phyloP scores from a whole-genome alignment of 768 basidiomycete genomes.

The Candolleomyces eurysporus region DNA sequence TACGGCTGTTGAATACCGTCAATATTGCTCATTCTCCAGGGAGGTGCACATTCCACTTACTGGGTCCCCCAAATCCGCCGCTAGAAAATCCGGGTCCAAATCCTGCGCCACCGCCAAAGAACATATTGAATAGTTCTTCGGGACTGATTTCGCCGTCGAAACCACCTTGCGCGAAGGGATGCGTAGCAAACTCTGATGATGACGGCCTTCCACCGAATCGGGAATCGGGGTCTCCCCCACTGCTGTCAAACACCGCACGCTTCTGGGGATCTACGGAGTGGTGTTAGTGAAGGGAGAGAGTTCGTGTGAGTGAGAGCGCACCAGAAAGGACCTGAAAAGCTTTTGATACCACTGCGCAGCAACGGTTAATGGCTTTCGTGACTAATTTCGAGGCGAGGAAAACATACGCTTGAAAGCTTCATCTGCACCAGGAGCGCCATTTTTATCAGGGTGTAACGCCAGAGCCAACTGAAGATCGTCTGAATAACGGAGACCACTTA shows the following conservation, averaged over 20 bases:
- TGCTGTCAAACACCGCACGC: slow-evolving; percentile 80
- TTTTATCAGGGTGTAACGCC: slow-evolving; percentile 89
- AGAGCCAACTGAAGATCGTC: slow-evolving; percentile 64
- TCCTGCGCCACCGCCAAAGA: slow-evolving; percentile 79
- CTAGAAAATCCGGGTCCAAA: slow-evolving; percentile 45
- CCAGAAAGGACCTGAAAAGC: slow-evolving; percentile 94
- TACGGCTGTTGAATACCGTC: slow-evolving; percentile 34
- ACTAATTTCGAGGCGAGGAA: not conserved
- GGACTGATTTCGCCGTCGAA: slow-evolving; percentile 89
- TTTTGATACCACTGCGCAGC: slow-evolving; percentile 85
- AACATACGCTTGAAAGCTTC: slow-evolving; percentile 94
- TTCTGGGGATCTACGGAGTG: slow-evolving; percentile 71
- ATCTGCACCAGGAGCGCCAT: slow-evolving; percentile 96
- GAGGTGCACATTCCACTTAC: slow-evolving; percentile 26
- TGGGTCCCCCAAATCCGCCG: slow-evolving; percentile 51
- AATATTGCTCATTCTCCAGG: slow-evolving; percentile 1
- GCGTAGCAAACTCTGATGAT: slow-evolving; percentile 48
- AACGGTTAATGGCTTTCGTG: slow-evolving; percentile 8
- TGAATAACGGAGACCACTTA: not conserved
- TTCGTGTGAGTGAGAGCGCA: slow-evolving; percentile 20
- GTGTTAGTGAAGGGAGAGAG: not conserved
- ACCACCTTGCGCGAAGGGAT: slow-evolving; percentile 48
- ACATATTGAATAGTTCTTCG: slow-evolving; percentile 98
- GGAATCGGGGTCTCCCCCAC: slow-evolving; percentile 87
- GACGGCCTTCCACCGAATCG: slow-evolving; percentile 71